Base-by-base conservation (phyloP, 1,284 basidiomycete genomes). In the Phylloporus sp. region DNA sequence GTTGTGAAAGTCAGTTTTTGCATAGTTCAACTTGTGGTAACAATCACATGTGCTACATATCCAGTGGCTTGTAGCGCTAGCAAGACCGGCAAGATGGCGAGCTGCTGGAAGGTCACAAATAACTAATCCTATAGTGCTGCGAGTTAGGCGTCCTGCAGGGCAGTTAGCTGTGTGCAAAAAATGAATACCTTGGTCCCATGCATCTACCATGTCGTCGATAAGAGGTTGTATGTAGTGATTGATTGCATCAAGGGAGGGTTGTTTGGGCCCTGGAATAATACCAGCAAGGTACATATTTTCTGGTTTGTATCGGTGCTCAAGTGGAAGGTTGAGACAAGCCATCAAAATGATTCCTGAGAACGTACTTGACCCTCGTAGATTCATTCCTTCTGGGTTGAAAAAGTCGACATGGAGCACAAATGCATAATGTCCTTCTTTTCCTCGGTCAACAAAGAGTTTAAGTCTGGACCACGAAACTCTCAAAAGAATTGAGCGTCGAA, bases 181-280 rank as follows among this genome's bases (percentile, higher is more conserved):
- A 7, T n/a, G 39, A 6, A 59, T 44, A 13, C 50, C 29, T 5
- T 8, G 18, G 22, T 52, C 11, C 58, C 58, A 59, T 17, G 49
- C 4, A 7, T 24, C 39, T 34, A 44, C 28, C 49, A 59, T 42
- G 31, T 63, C 60, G 1, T 67, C 2, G 0, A 71, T 61, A 2
- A 70, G 66, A 0, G 58, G 61, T 1, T 6, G 15, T 0, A 70
- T 32, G 18, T 65, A 71, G 26, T 69, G 65, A 10, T 71, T 71
- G 10, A 71, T 42, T 2, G 70, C 39, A 13, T 71, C 31, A 0
- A 66, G 53, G 0, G 50, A 66, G 0, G 62, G 60, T 20, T 71
- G 62, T 3, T 39, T 62, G 0, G 65, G 68, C 0, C 69, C 64
- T 1, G 69, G 60, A 6, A 69, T 69, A 6, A 68, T 32, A 0